Evolutionary conservation across 768 basidiomycete species (phyloP).

Genomic region (Collybia nuda): DNA sequence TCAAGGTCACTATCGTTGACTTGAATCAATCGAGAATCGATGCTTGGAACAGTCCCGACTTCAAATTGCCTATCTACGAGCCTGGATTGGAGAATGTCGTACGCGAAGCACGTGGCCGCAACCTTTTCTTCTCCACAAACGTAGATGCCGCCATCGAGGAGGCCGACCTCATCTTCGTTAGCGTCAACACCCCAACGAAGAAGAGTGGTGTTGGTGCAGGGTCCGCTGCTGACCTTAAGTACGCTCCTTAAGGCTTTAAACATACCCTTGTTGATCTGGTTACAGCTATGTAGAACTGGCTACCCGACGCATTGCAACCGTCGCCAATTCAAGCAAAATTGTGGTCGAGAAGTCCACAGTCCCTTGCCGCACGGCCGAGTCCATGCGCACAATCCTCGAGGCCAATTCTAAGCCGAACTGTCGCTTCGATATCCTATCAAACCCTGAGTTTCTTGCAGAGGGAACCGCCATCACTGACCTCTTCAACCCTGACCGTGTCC

Average conservation of each 20-base stretch:
- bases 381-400: conserved; percentile 99
- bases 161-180: conserved; percentile 98
- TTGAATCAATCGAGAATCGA: conserved; percentile 92
- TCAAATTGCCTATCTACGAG: conserved; percentile 92
- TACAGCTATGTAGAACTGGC: conserved; percentile 94
- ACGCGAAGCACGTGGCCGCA: conserved; percentile 82
- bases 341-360: conserved; percentile 99
- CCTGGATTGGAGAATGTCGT: conserved; percentile 94
- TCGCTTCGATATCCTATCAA: conserved; percentile 97
- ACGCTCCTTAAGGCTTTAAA: conserved; percentile 8
- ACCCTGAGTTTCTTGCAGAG: conserved; percentile 99
- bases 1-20: conserved; percentile 96
- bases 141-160: conserved; percentile 91
- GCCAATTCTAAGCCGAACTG: conserved; percentile 93
- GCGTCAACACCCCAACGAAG: conserved; percentile 99
- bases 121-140: conserved; percentile 96
- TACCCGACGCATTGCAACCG: conserved; percentile 92
- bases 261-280: conserved; percentile 6
- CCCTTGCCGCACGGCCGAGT: conserved; percentile 97
- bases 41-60: conserved; percentile 93
- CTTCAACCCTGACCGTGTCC: conserved; percentile 88
- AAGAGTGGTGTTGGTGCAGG: conserved; percentile 97
- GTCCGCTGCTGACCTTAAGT: conserved; percentile 99
- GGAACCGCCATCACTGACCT: conserved; percentile 95
- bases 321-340: conserved; percentile 91